phyloP scores from a whole-genome alignment of 148 eudicot species.

The Rhododendron molle region DNA sequence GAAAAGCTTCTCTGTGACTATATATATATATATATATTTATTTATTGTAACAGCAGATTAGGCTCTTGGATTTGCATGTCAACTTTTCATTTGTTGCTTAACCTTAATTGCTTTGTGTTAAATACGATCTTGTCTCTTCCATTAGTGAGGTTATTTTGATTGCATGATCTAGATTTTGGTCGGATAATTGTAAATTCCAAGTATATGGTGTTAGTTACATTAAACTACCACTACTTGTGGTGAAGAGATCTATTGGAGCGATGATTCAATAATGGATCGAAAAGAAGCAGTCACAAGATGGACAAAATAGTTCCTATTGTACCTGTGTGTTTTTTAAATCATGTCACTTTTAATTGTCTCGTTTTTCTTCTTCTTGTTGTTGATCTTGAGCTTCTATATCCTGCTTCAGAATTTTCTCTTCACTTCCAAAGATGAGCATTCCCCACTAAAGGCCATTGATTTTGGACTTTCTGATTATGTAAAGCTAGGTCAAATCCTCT shows the following conservation, averaged over 20 bases:
- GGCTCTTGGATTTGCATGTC: too few relatives aligned
- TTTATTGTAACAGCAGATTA: too few relatives aligned
- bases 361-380: neutral
- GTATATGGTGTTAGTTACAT: too few relatives aligned
- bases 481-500: slow-evolving; percentile 67
- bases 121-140: too few relatives aligned
- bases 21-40: too few relatives aligned
- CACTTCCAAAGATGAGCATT: slow-evolving; percentile 66
- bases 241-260: neutral
- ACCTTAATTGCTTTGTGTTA: too few relatives aligned
- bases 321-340: neutral
- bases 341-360: neutral
- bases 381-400: slow-evolving; percentile 14
- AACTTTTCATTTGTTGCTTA: too few relatives aligned
- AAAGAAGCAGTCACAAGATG: neutral
- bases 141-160: too few relatives aligned
- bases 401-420: slow-evolving; percentile 83
- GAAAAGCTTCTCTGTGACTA: too few relatives aligned
- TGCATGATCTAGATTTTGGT: too few relatives aligned
- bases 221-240: neutral
- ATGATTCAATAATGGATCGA: neutral
- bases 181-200: too few relatives aligned
- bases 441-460: slow-evolving; percentile 87
- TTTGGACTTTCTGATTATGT: slow-evolving; percentile 95
- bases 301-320: neutral